Evolutionary conservation across 805 yeast genomes (phyloP), one percentile per base, ranked within the genome.

Genomic region (Ogataea angusta): DNA sequence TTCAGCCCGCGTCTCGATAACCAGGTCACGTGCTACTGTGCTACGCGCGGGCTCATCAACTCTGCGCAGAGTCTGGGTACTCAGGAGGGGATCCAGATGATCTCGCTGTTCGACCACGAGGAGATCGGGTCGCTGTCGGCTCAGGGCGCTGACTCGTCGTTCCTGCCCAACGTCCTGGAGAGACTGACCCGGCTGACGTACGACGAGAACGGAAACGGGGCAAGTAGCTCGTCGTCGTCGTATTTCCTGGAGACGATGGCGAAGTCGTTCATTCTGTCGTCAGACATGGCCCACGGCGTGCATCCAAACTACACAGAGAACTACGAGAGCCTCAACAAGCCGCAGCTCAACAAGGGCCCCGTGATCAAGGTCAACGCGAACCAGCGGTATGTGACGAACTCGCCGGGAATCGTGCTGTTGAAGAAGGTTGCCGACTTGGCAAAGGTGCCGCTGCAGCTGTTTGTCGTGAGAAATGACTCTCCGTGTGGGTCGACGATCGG

Each of bases 401-500:
- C 95, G 10, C 83, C 90, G 0, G 98, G 98, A 21, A 74, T 89
- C 42, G 86, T 88, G 3, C 63, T 91, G 39, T 53, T 91, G 36
- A 83, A 88, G 58, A 73, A 79, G 47, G 64, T 85, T 37, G 97
- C 95, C 3, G 73, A 79, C 35, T 53, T 55, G 19, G 81, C 79
- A 4, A 65, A 75, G 51, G 82, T 85, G n/a, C 96, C 97, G 13
- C 64, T 91, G 47, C 99, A 91, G 63, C 63, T 89, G 42, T 88
- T 91, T 67, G 97, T 90, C n/a, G 95, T 85, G 19, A 76, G 91
- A 41, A 93, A 91, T 61, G 95, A 85, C 57, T 80, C 95, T 2
- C 87, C 96, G 3, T 91, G 98, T 65, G 99, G 99, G 3, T 83
- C 95, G 2, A 91, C 99, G 2, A 91, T 91, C 56, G 99, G 98